phyloP scores from a whole-genome alignment of 2,329 filamentous ascomycete genomes.

The Pseudocercospora vitis region DNA sequence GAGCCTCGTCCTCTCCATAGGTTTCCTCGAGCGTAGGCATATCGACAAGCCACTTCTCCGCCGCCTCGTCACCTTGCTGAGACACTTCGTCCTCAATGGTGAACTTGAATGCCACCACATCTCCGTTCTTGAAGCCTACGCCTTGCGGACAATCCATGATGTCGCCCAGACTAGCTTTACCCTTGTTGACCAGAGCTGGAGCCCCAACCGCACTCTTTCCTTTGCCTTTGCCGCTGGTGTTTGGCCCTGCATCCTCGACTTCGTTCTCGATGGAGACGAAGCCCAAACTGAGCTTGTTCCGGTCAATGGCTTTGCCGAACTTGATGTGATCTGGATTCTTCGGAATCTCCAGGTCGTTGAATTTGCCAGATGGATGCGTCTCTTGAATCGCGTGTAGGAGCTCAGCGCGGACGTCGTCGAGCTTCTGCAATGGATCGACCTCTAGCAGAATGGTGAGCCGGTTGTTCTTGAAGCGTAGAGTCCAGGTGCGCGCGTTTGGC shows the following conservation, averaged over 20 bases:
- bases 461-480: slow-evolving; percentile 50
- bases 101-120: slow-evolving; percentile 41
- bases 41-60: slow-evolving; percentile 37
- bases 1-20: slow-evolving; percentile 30
- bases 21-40: slow-evolving; percentile 38
- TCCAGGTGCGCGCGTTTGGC: slow-evolving; percentile 39
- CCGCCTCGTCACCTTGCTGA: slow-evolving; percentile 25
- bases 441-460: slow-evolving; percentile 50
- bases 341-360: slow-evolving; percentile 43
- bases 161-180: slow-evolving; percentile 38
- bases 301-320: slow-evolving; percentile 44
- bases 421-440: slow-evolving; percentile 44
- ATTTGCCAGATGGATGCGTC: slow-evolving; percentile 38
- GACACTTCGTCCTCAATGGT: slow-evolving; percentile 21
- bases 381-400: slow-evolving; percentile 46
- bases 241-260: slow-evolving; percentile 24
- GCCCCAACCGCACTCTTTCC: slow-evolving; percentile 36
- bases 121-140: slow-evolving; percentile 36
- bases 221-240: slow-evolving; percentile 43
- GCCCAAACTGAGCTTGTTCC: slow-evolving; percentile 43
- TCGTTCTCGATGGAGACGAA: slow-evolving; percentile 40
- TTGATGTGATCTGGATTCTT: slow-evolving; percentile 41
- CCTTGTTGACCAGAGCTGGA: background rate
- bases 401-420: slow-evolving; percentile 43
- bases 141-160: slow-evolving; percentile 40